Percentiles rank a stretch among this genome's conserved stretches.
phyloP scores from a whole-genome alignment of 768 basidiomycete genomes.

The Saitozyma sp. region DNA sequence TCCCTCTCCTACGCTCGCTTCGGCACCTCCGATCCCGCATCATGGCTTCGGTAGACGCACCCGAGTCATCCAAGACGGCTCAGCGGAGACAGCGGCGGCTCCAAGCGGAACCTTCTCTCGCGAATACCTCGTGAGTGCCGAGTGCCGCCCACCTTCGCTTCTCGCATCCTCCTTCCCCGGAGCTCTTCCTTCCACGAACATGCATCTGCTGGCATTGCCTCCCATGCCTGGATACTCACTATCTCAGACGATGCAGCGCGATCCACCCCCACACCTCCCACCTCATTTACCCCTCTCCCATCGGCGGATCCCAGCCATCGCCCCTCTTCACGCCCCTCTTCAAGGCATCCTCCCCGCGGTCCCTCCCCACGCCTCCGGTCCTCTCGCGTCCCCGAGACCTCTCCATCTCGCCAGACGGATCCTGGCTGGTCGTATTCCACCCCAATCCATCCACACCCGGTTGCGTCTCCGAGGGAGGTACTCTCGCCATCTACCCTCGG shows the following conservation, averaged over 20 bases:
- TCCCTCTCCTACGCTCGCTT: too few relatives aligned
- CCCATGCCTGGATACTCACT: not conserved
- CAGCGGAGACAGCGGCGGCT: too few relatives aligned
- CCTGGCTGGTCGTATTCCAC: conserved; percentile 36
- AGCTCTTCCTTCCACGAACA: not conserved
- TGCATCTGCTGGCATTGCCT: conserved; percentile 1
- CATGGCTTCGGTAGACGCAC: too few relatives aligned
- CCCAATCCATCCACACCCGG: conserved; percentile 15
- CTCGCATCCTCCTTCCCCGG: too few relatives aligned
- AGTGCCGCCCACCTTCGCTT: too few relatives aligned
- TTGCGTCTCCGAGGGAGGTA: conserved; percentile 20
- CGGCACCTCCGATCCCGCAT: too few relatives aligned
- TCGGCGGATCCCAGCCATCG: conserved; percentile 6
- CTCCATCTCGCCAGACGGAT: conserved; percentile 21
- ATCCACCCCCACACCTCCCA: conserved; percentile 25
- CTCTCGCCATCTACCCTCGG: conserved; percentile 32
- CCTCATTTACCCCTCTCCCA: conserved; percentile 30
- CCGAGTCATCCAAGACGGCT: too few relatives aligned
- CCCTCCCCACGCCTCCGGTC: conserved; percentile 22
- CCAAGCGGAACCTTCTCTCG: too few relatives aligned
- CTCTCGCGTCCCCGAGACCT: conserved; percentile 20
- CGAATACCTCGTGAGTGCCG: too few relatives aligned
- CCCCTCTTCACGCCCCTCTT: conserved; percentile 25
- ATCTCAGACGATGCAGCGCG: conserved; percentile 9
- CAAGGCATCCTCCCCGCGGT: conserved; percentile 15